Percentiles rank a stretch among this genome's conserved stretches.
phyloP scores from a whole-genome alignment of 2,329 filamentous ascomycete species.

The Leptoxyphium fumago region DNA sequence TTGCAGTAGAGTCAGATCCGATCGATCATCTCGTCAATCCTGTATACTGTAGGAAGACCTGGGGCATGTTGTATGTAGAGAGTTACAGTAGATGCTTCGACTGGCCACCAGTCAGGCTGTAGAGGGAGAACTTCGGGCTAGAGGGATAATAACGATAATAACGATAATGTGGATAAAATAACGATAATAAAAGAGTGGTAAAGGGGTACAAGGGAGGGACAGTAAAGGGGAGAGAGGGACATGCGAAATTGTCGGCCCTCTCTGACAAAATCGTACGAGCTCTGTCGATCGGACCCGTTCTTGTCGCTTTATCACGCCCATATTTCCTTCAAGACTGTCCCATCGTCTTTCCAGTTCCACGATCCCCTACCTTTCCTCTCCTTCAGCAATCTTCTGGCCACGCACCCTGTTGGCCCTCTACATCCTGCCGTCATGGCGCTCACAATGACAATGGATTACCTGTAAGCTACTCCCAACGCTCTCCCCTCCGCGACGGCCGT shows the following conservation, averaged over 20 bases:
- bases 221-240: not conserved
- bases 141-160: no score
- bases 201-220: not conserved
- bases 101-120: no score
- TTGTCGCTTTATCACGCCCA: not conserved
- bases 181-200: no score
- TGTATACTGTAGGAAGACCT: no score
- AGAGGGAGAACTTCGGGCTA: no score
- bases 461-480: slow-evolving; percentile 7
- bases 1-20: no score
- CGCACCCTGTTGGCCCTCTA: not conserved
- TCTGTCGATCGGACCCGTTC: not conserved
- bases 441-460: slow-evolving; percentile 14
- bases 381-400: not conserved
- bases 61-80: no score
- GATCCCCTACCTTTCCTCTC: not conserved
- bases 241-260: not conserved
- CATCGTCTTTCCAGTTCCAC: not conserved
- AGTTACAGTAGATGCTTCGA: no score
- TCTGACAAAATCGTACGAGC: not conserved
- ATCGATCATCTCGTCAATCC: no score
- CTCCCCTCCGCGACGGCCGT: not conserved
- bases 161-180: no score
- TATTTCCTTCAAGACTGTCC: not conserved
- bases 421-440: slow-evolving; percentile 7